These are phyloP conservation scores for Ceratobasidium theobromae DNA, from an alignment of 1,284 basidiomycete genomes.

Conservation along the genomic window DNA sequence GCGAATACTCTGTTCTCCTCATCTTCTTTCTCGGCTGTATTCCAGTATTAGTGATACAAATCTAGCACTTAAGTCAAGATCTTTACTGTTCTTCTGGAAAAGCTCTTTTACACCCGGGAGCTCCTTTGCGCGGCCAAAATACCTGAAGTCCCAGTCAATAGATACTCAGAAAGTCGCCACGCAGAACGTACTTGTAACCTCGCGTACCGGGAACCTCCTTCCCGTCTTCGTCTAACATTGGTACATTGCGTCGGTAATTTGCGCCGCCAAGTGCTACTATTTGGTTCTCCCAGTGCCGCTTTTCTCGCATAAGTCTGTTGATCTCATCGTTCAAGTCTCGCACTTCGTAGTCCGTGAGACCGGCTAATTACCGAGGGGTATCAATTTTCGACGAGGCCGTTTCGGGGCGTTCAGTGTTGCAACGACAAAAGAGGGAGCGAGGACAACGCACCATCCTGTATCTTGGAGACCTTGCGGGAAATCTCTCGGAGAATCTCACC, in stretches of 20 bases:
- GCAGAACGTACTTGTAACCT: slow-evolving; percentile 86
- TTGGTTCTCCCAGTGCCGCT: slow-evolving; percentile 97
- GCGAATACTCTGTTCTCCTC: slow-evolving; percentile 77
- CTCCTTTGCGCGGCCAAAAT: slow-evolving; percentile 96
- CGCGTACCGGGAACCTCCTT: slow-evolving; percentile 96
- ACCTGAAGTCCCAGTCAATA: slow-evolving; percentile 52
- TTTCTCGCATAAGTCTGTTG: slow-evolving; percentile 93
- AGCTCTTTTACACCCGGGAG: slow-evolving; percentile 94
- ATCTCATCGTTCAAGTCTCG: slow-evolving; percentile 98
- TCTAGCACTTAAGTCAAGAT: slow-evolving; percentile 7
- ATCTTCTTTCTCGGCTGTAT: slow-evolving; percentile 56
- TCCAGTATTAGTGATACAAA: not conserved
- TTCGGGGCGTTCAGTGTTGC: slow-evolving; percentile 9
- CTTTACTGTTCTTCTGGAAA: slow-evolving; percentile 78
- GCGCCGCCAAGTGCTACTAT: slow-evolving; percentile 94
- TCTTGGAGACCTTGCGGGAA: slow-evolving; percentile 94
- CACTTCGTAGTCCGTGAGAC: slow-evolving; percentile 93
- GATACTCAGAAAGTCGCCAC: not conserved
- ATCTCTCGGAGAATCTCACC: slow-evolving; percentile 95
- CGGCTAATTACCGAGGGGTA: slow-evolving; percentile 57
- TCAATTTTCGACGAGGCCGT: not conserved
- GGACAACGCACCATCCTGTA: slow-evolving; percentile 80
- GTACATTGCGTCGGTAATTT: slow-evolving; percentile 89
- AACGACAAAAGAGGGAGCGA: slow-evolving; percentile 7
- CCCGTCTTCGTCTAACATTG: slow-evolving; percentile 91